Evolutionary conservation across 805 yeast genomes (phyloP), one percentile per base, ranked within the genome.

Genomic region (Kodamaea neixiangensis): DNA sequence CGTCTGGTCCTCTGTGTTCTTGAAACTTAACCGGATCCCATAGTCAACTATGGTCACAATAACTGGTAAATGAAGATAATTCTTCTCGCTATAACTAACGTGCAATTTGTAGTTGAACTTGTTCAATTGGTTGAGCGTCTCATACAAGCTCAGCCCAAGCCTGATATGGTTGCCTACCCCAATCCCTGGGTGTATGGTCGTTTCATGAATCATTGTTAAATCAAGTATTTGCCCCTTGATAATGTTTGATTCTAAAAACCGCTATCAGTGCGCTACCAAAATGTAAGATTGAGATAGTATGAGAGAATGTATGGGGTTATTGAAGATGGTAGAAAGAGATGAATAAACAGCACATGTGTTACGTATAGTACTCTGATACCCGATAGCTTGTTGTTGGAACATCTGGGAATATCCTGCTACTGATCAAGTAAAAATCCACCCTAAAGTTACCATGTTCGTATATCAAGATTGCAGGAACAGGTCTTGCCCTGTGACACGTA

Each of bases 51-150:
- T 49, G 9, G 60, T 58, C 15, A 71, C 66, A 20, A 68, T 44
- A 5, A 72, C 59, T 2, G 78, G 77, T 1, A 64, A 60, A 22
- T 66, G 57, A 13, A 70, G 56, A 52, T 65, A 70, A 39, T 66
- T 57, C 21, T 51, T 54, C 15, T 60, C 59, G n/a, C 68, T 61
- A 52, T 72, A 73, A 18, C 63, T 54, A 33, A 73, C 53, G n/a
- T 60, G 58, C 22, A 68, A 53, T 44, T 63, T 61, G 50, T 65
- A 65, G 48, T 69, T 61, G 55, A 57, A 62, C 43, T 61, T 58
- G 37, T 56, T 55, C 37, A 69, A 54, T 19, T 56, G 59, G 45
- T 61, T 55, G 39, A 71, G 56, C 5, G 69, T 61, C 39, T 58
- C 47, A 48, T 63, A 67, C 56, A 73, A 58, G 46, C 65, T 59